These are phyloP conservation scores for Microdochium bolleyi DNA, from an alignment of 2,329 filamentous ascomycete species.

Conservation along the genomic window DNA sequence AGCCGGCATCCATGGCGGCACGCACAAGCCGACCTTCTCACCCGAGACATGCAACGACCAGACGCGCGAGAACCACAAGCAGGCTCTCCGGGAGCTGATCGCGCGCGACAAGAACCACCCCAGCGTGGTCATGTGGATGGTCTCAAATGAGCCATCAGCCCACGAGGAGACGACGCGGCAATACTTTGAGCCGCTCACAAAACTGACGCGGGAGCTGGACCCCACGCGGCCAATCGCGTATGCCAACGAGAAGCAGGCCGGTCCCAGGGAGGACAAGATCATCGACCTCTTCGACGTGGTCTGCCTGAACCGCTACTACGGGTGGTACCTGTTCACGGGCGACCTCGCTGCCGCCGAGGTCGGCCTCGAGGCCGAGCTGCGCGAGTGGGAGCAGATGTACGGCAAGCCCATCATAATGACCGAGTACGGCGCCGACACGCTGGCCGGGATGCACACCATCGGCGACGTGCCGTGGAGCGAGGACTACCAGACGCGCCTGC, in stretches of 20 bases:
- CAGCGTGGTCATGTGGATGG: constrained; percentile 15
- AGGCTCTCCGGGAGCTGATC: constrained; percentile 14
- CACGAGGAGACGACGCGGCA: constrained; percentile 9
- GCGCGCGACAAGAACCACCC: constrained; percentile 17
- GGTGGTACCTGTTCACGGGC: constrained; percentile 16
- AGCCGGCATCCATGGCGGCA: constrained; percentile 4
- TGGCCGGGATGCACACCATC: constrained; percentile 17
- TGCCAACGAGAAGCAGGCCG: constrained; percentile 10
- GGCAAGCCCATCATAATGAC: constrained; percentile 19
- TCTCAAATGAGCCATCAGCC: constrained; percentile 16
- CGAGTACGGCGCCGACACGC: constrained; percentile 19
- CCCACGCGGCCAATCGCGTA: constrained; percentile 15
- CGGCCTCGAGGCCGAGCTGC: constrained; percentile 11
- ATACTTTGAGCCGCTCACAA: constrained; percentile 16
- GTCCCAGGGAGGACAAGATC: constrained; percentile 8
- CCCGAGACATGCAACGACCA: constrained; percentile 10
- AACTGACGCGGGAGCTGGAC: constrained; percentile 13
- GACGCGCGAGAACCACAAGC: constrained; percentile 10
- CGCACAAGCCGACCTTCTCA: constrained; percentile 7
- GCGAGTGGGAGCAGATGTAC: constrained; percentile 8
- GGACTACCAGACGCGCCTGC: constrained; percentile 15
- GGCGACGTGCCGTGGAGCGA: constrained; percentile 17
- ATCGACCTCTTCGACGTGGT: constrained; percentile 17
- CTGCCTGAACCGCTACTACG: constrained; percentile 19
- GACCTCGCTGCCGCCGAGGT: constrained; percentile 13